Evolutionary conservation across 75 land plant species (phyloP).

Genomic region (Cryptomeria japonica): DNA sequence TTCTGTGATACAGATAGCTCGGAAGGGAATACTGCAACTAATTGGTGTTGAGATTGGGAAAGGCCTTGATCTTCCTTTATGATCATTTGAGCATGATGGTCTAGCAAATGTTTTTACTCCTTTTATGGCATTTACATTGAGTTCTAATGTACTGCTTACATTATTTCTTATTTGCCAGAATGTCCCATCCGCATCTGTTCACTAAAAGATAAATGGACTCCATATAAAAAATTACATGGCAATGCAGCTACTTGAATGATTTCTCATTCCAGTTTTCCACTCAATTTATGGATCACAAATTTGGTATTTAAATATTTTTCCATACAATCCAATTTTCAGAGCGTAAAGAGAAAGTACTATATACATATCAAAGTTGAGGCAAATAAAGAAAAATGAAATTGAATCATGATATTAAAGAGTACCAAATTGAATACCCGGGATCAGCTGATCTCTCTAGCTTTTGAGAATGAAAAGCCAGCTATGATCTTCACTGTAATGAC

Average conservation of each 20-base stretch:
- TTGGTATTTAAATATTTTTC: not conserved
- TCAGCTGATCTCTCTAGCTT: not conserved
- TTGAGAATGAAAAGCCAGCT: not conserved
- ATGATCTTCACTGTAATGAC: not conserved
- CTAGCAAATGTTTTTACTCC: not conserved
- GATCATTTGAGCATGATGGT: slow-evolving; percentile 8
- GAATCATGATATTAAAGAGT: not conserved
- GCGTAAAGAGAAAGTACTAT: not conserved
- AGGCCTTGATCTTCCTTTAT: slow-evolving; percentile 91
- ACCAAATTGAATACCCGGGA: not conserved
- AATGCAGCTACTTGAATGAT: not conserved
- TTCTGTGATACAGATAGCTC: slow-evolving; percentile 52
- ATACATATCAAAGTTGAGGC: not conserved
- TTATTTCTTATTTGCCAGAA: not conserved
- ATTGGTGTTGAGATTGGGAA: slow-evolving; percentile 95
- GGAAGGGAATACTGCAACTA: slow-evolving; percentile 78
- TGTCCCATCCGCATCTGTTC: not conserved
- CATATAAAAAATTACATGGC: not conserved
- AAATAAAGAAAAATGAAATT: not conserved
- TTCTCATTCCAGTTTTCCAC: not conserved
- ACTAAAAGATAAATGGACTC: not conserved
- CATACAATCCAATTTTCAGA: not conserved
- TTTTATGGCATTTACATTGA: not conserved
- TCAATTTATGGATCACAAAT: not conserved
- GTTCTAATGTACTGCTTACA: not conserved